Evolutionary conservation across 2,329 filamentous ascomycete species (phyloP).

Genomic region (Cladobotryum protrusum): DNA sequence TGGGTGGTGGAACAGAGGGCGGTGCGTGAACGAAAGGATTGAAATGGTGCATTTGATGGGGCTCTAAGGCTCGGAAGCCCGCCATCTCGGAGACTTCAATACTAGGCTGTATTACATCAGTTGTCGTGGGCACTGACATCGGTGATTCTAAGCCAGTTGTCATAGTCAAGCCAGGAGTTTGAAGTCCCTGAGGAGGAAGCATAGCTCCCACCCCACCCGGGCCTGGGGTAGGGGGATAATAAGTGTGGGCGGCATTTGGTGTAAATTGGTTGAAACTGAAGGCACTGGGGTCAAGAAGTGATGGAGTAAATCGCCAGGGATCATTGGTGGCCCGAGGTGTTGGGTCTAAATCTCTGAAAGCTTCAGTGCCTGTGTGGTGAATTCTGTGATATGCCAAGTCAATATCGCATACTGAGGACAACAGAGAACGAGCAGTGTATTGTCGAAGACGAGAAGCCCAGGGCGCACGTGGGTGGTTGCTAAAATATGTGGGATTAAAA

Average conservation of each 20-base stretch:
- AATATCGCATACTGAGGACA: not conserved
- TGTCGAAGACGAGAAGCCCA: not conserved
- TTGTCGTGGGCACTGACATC: constrained; percentile 67
- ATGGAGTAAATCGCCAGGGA: constrained; percentile 82
- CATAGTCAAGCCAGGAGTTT: constrained; percentile 70
- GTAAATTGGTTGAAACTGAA: constrained; percentile 74
- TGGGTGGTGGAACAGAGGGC: constrained; percentile 46
- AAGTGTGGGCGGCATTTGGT: constrained; percentile 66
- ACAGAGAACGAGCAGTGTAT: not conserved
- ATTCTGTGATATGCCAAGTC: constrained; percentile 13
- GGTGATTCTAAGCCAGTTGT: constrained; percentile 76
- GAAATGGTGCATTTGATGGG: constrained; percentile 59
- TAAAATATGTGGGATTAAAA: not conserved
- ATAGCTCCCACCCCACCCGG: constrained; percentile 73
- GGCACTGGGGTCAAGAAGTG: constrained; percentile 78
- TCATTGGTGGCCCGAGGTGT: constrained; percentile 76
- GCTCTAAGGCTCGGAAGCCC: constrained; percentile 57
- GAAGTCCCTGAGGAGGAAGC: constrained; percentile 70
- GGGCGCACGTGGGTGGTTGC: too few relatives aligned
- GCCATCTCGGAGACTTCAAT: constrained; percentile 57
- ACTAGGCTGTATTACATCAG: constrained; percentile 56
- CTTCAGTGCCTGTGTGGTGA: constrained; percentile 21
- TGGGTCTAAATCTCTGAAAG: constrained; percentile 66
- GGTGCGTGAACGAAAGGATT: constrained; percentile 65
- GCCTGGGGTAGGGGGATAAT: constrained; percentile 83